Evolutionary conservation across 73 alveolate genomes (phyloP).

Genomic region (Halteria grandinella): DNA sequence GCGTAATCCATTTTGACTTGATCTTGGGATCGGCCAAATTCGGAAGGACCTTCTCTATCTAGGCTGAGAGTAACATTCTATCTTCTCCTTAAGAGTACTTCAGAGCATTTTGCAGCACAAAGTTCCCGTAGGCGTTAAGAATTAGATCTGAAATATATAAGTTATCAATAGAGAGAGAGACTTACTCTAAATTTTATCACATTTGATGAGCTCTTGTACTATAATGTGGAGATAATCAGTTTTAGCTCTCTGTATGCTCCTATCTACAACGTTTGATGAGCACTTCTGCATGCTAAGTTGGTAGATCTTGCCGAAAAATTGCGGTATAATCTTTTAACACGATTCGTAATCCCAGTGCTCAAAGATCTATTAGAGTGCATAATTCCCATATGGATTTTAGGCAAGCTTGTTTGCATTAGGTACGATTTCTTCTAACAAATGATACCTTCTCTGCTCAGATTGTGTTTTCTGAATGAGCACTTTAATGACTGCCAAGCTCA

Average conservation of each 20-base stretch:
- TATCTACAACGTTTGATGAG: conserved; percentile 87
- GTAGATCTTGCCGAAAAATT: conserved; percentile 66
- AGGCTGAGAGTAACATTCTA: conserved; percentile 16
- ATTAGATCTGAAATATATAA: conserved; percentile 55
- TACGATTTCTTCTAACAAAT: conserved; percentile 53
- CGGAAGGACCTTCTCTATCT: conserved; percentile 50
- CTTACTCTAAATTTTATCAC: conserved; percentile 56
- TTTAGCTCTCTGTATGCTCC: conserved; percentile 60
- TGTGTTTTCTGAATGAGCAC: conserved; percentile 56
- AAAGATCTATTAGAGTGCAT: conserved; percentile 72
- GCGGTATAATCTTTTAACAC: conserved; percentile 57
- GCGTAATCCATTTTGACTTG: conserved; percentile 53
- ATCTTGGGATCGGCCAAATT: conserved; percentile 45
- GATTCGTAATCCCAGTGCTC: conserved; percentile 70
- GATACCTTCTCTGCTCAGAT: conserved; percentile 34
- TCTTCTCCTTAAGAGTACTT: conserved; percentile 45
- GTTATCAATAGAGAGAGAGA: not conserved
- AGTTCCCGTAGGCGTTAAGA: conserved; percentile 68
- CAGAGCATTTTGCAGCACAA: conserved; percentile 72
- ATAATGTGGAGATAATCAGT: conserved; percentile 27
- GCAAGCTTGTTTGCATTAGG: conserved; percentile 66
- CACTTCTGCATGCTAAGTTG: conserved; percentile 71
- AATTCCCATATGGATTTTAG: conserved; percentile 83
- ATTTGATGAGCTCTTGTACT: conserved; percentile 9
- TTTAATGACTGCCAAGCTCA: conserved; percentile 76